Evolutionary conservation across 176 grass and related monocot species (phyloP).

Genomic region (Rhynchospora tenuis): DNA sequence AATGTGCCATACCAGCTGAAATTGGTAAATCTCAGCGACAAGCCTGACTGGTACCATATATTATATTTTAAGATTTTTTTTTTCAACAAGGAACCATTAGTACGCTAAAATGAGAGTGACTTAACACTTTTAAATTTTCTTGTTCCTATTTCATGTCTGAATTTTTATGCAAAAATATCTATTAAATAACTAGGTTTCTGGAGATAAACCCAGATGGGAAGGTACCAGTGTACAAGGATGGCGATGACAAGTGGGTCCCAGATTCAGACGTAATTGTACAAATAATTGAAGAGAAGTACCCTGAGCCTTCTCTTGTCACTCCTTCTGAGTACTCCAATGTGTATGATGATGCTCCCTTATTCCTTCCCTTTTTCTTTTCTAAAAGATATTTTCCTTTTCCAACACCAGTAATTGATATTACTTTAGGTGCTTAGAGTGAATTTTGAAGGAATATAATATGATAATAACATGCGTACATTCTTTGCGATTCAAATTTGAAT

Average conservation of each 20-base stretch:
- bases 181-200: conserved; percentile 55
- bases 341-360: conserved; percentile 35
- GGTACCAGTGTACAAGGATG: conserved; percentile 67
- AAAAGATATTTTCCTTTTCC: not conserved
- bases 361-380: not conserved
- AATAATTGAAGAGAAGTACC: conserved; percentile 78
- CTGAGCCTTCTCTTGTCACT: conserved; percentile 54
- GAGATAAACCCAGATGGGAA: conserved; percentile 79
- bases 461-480: too few relatives aligned
- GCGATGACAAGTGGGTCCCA: conserved; percentile 60
- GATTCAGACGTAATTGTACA: conserved; percentile 83
- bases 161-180: not conserved
- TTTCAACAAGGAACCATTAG: not conserved
- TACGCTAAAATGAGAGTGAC: not conserved
- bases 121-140: not conserved
- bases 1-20: conserved; percentile 64
- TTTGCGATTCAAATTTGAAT: too few relatives aligned
- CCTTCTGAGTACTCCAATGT: conserved; percentile 59
- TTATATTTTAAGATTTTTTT: not conserved
- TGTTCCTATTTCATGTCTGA: not conserved
- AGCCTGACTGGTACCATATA: conserved; percentile 60
- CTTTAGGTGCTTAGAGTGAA: not conserved
- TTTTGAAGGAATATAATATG: not conserved
- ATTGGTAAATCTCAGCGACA: conserved; percentile 61
- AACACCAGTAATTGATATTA: not conserved